phyloP scores from a whole-genome alignment of 495 filamentous ascomycete genomes.

The Hapsidospora chrysogenum region DNA sequence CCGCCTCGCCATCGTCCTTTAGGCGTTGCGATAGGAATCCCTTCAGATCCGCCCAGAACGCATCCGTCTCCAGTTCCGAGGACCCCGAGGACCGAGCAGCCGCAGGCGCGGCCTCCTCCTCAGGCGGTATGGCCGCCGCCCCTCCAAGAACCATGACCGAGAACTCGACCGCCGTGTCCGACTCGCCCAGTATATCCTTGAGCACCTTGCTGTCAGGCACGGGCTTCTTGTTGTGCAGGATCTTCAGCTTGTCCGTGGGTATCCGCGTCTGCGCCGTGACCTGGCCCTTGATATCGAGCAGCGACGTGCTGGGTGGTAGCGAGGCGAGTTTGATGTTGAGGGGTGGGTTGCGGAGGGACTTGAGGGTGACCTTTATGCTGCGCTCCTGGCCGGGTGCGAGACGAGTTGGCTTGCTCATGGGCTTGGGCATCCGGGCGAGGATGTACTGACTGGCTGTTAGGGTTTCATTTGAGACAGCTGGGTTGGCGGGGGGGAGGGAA shows the following conservation, averaged over 20 bases:
- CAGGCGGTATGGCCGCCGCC: conserved; percentile 22
- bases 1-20: conserved; percentile 51
- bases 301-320: conserved; percentile 43
- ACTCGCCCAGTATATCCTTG: conserved; percentile 32
- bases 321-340: conserved; percentile 43
- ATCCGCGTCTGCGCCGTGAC: conserved; percentile 34
- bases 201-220: conserved; percentile 51
- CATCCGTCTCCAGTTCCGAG: conserved; percentile 46
- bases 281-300: conserved; percentile 54
- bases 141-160: conserved; percentile 76
- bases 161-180: conserved; percentile 46
- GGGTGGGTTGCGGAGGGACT: conserved; percentile 56
- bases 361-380: conserved; percentile 42
- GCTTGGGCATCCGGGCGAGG: conserved; percentile 28
- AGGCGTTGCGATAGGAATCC: conserved; percentile 65
- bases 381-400: conserved; percentile 21
- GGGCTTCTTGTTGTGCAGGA: conserved; percentile 73
- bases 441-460: conserved; percentile 17
- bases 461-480: not conserved
- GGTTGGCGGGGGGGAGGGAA: conserved; percentile 1
- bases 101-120: conserved; percentile 8
- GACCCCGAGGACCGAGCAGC: conserved; percentile 34
- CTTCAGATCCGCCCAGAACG: conserved; percentile 79
- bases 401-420: conserved; percentile 28
- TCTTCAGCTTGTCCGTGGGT: conserved; percentile 55